These are phyloP conservation scores for Torulaspora globosa DNA, from an alignment of 1,139 yeast species.

Conservation along the genomic window DNA sequence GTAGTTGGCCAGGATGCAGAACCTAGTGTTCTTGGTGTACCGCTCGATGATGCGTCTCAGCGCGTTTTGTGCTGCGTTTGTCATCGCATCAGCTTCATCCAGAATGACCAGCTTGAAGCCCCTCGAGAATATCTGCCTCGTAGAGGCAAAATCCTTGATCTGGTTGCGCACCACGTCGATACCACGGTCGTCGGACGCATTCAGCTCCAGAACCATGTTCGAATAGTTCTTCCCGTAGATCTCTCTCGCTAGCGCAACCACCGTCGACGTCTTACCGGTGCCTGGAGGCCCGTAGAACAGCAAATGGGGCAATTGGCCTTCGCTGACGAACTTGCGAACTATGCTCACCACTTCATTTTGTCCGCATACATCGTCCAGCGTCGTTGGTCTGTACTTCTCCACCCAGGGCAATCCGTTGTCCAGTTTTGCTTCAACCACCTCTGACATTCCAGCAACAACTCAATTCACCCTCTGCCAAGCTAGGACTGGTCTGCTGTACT, in stretches of 20 bases:
- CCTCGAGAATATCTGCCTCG: conserved; percentile 78
- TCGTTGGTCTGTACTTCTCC: conserved; percentile 88
- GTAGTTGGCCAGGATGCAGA: conserved; percentile 94
- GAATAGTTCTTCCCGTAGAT: conserved; percentile 82
- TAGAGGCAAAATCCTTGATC: conserved; percentile 89
- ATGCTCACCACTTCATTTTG: conserved; percentile 82
- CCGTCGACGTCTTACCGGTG: conserved; percentile 94
- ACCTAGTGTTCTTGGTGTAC: conserved; percentile 90
- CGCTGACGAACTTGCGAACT: conserved; percentile 76
- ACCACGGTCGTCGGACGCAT: conserved; percentile 96
- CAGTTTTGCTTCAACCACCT: conserved; percentile 9
- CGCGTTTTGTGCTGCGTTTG: conserved; percentile 94
- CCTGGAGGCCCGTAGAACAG: conserved; percentile 98
- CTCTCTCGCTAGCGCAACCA: conserved; percentile 83
- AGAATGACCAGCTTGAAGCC: conserved; percentile 87
- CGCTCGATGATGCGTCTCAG: conserved; percentile 87
- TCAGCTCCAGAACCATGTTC: conserved; percentile 88
- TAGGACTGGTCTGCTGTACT: neutral
- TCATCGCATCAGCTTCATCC: conserved; percentile 99
- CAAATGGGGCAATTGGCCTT: conserved; percentile 82
- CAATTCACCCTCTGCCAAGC: neutral
- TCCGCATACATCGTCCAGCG: conserved; percentile 84
- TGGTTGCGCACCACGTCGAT: conserved; percentile 90
- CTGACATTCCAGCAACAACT: neutral
- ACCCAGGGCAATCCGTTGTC: conserved; percentile 62